These are phyloP conservation scores for Lyophyllum shimeji DNA, from an alignment of 768 basidiomycete species.

Conservation along the genomic window DNA sequence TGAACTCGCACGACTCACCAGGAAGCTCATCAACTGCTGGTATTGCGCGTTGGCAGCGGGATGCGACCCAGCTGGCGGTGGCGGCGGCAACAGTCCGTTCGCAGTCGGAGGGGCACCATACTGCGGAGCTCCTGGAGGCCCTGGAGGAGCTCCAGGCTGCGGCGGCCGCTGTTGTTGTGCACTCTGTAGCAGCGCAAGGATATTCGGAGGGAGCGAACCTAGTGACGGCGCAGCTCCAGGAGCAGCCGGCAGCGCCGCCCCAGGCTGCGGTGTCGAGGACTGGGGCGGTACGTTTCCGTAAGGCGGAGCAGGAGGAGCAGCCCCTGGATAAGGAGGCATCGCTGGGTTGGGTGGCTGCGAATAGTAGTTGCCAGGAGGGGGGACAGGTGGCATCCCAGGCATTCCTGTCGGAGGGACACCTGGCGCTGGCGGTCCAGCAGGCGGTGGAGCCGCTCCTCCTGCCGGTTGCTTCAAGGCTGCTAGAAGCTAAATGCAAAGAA, in stretches of 20 bases:
- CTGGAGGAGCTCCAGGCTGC: constrained; percentile 26
- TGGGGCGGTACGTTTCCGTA: constrained; percentile 24
- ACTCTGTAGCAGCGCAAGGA: constrained; percentile 63
- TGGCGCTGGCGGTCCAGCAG: constrained; percentile 34
- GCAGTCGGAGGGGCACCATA: constrained; percentile 43
- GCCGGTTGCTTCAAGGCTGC: constrained; percentile 79
- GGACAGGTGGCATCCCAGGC: constrained; percentile 35
- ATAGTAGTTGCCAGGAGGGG: constrained; percentile 42
- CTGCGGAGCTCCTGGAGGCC: constrained; percentile 21
- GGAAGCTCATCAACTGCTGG: constrained; percentile 69
- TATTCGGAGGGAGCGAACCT: constrained; percentile 59
- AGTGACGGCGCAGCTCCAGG: constrained; percentile 34
- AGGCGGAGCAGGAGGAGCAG: constrained; percentile 30
- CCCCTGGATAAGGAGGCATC: constrained; percentile 30
- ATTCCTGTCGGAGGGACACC: constrained; percentile 26
- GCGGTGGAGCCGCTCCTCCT: constrained; percentile 26
- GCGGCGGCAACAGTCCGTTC: constrained; percentile 37
- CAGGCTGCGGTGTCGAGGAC: constrained; percentile 24
- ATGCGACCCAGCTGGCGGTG: constrained; percentile 33
- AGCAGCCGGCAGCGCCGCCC: constrained; percentile 29
- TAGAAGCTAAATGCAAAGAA: constrained; percentile 45
- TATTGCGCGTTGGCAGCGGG: constrained; percentile 48
- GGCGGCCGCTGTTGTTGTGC: constrained; percentile 45
- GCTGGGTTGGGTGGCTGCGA: constrained; percentile 35
- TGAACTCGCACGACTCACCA: constrained; percentile 42